Percentiles rank a stretch among this genome's conserved stretches.
Conservation (phyloP, 2,329 filamentous ascomycete species). For the Stemphylium lycopersici region DNA sequence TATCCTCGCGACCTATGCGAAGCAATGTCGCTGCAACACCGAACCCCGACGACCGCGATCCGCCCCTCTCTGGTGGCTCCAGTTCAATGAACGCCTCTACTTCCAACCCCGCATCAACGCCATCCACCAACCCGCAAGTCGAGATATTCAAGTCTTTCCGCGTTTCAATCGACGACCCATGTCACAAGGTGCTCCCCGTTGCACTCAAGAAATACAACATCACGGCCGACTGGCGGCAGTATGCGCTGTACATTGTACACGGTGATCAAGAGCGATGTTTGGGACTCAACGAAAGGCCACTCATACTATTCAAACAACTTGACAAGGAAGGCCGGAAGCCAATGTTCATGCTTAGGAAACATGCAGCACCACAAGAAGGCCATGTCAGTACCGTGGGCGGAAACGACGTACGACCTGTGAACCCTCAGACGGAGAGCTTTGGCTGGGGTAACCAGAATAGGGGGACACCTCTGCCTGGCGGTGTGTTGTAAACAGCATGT, state of each 20-base stretch:
- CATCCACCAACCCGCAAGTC: slow-evolving; percentile 62
- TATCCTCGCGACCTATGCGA: slow-evolving; percentile 39
- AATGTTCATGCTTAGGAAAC: slow-evolving; percentile 94
- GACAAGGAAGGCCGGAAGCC: slow-evolving; percentile 97
- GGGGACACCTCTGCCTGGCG: slow-evolving; percentile 34
- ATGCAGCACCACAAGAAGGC: slow-evolving; percentile 61
- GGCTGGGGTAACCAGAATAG: slow-evolving; percentile 33
- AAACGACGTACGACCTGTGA: slow-evolving; percentile 38
- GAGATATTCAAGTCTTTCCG: slow-evolving; percentile 99
- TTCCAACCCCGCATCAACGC: slow-evolving; percentile 27
- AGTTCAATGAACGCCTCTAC: slow-evolving; percentile 30
- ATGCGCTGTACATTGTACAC: slow-evolving; percentile 97
- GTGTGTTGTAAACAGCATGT: slow-evolving; percentile 22
- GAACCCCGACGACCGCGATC: slow-evolving; percentile 43
- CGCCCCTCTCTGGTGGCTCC: slow-evolving; percentile 46
- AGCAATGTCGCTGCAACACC: slow-evolving; percentile 37
- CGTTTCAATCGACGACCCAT: slow-evolving; percentile 97
- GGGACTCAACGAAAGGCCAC: slow-evolving; percentile 87
- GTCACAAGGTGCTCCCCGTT: slow-evolving; percentile 93
- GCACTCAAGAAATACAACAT: slow-evolving; percentile 98
- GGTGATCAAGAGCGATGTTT: slow-evolving; percentile 97
- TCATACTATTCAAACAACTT: slow-evolving; percentile 96
- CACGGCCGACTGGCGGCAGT: slow-evolving; percentile 95
- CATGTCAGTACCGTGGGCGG: slow-evolving; percentile 50
- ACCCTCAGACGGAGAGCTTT: slow-evolving; percentile 25